A percentile compares a stretch with the other conserved stretches of the same genome.
These are phyloP conservation scores for Massariosphaeria phaeospora DNA, from an alignment of 495 filamentous ascomycete species.

Conservation along the genomic window DNA sequence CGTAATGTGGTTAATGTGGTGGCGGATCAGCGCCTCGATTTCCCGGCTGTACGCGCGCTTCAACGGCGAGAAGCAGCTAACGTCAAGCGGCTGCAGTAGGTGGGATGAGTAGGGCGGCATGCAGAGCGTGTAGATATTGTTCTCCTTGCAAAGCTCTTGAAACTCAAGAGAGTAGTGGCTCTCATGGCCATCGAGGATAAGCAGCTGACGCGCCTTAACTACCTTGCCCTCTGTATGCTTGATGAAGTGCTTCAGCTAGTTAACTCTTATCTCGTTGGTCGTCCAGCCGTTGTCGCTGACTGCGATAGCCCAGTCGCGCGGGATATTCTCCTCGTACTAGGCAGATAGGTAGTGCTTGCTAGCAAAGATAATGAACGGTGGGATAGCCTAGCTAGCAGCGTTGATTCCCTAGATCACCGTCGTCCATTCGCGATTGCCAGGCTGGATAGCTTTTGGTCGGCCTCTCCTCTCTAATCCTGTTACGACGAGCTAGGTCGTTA, in stretches of 20 bases:
- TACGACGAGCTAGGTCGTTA: neutral
- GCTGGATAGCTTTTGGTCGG: neutral
- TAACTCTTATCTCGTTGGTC: neutral
- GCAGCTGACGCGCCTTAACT: conserved; percentile 28
- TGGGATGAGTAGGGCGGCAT: conserved; percentile 17
- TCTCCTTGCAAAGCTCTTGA: conserved; percentile 28
- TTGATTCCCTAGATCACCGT: conserved; percentile 1
- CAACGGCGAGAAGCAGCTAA: conserved; percentile 14
- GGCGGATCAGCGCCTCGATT: conserved; percentile 2
- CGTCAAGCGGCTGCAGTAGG: conserved; percentile 16
- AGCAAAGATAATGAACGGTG: neutral
- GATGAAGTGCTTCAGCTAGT: conserved; percentile 4
- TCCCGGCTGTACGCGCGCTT: conserved; percentile 4
- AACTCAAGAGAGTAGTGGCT: conserved; percentile 32
- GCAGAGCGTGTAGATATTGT: conserved; percentile 36
- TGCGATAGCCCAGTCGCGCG: neutral
- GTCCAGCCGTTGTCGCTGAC: conserved; percentile 5
- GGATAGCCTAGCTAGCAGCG: conserved; percentile 7
- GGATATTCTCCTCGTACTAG: conserved; percentile 4
- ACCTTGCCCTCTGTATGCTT: neutral
- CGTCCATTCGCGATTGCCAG: neutral
- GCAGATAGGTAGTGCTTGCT: neutral
- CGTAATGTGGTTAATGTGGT: conserved; percentile 16
- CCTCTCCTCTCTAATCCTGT: neutral
- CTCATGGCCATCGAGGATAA: conserved; percentile 37